Evolutionary conservation across 1,284 basidiomycete genomes (phyloP).

Genomic region (Ceratobasidium sp.): DNA sequence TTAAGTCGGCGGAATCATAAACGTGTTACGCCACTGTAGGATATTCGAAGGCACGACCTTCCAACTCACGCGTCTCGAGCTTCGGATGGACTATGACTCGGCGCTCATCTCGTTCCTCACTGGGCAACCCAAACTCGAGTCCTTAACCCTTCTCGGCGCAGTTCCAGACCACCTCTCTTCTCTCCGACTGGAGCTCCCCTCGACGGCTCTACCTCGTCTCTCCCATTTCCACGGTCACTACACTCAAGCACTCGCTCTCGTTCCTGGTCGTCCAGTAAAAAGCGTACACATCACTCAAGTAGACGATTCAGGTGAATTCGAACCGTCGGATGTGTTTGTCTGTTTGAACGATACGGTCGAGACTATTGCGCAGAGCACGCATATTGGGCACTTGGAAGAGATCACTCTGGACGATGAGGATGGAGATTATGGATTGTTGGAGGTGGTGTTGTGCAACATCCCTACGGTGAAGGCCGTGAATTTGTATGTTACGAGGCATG

Average conservation of each 20-base stretch:
- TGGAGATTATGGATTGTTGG: conserved; percentile 33
- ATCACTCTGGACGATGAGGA: conserved; percentile 40
- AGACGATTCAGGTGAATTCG: conserved; percentile 39
- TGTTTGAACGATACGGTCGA: conserved; percentile 39
- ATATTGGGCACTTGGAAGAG: conserved; percentile 18
- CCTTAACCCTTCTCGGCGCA: conserved; percentile 31
- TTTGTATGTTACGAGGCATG: conserved; percentile 27
- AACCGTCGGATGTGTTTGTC: conserved; percentile 34
- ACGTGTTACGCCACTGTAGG: conserved; percentile 20
- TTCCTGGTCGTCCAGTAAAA: conserved; percentile 31
- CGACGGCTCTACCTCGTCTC: conserved; percentile 16
- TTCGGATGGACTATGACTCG: conserved; percentile 43
- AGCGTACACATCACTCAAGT: conserved; percentile 37
- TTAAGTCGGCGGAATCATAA: not conserved
- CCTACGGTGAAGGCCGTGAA: conserved; percentile 19
- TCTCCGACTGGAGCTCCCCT: conserved; percentile 36
- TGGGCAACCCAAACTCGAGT: conserved; percentile 25
- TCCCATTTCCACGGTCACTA: conserved; percentile 38
- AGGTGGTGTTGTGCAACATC: conserved; percentile 21
- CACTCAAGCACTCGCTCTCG: conserved; percentile 37
- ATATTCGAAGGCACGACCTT: conserved; percentile 38
- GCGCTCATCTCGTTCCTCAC: conserved; percentile 29
- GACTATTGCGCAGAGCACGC: conserved; percentile 19
- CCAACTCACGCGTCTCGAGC: conserved; percentile 27
- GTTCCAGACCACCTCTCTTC: conserved; percentile 42